These are phyloP conservation scores for Pythium pyrilobum DNA, from an alignment of 352 stramenopile genomes.

Conservation along the genomic window DNA sequence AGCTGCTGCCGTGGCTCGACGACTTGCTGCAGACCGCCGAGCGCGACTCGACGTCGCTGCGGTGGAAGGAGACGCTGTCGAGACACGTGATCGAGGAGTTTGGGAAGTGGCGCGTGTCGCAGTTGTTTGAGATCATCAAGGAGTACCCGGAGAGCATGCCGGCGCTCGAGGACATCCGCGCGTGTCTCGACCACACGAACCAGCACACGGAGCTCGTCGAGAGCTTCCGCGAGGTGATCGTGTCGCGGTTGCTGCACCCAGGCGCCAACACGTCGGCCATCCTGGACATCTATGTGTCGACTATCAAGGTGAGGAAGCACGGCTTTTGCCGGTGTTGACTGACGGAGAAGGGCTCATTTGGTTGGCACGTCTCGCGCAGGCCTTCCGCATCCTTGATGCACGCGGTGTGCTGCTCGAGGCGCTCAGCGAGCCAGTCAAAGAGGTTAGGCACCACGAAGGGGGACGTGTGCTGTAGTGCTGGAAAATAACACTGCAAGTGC, in stretches of 20 bases:
- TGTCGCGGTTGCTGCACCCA: conserved; percentile 90
- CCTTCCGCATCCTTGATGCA: conserved; percentile 91
- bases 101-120: conserved; percentile 72
- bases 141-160: conserved; percentile 93
- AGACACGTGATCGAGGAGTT: conserved; percentile 56
- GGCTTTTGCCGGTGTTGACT: too few relatives aligned
- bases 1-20: conserved; percentile 58
- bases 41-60: conserved; percentile 3
- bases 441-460: conserved; percentile 24
- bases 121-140: conserved; percentile 97
- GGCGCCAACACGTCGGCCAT: conserved; percentile 95
- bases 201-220: conserved; percentile 78
- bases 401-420: conserved; percentile 90
- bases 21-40: conserved; percentile 29
- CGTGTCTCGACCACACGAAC: conserved; percentile 79
- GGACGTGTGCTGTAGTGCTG: neutral
- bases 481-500: neutral
- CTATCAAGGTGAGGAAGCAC: conserved; percentile 92
- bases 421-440: conserved; percentile 58
- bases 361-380: too few relatives aligned
- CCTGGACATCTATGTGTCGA: conserved; percentile 97
- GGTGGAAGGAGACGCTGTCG: conserved; percentile 46
- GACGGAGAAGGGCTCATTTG: too few relatives aligned
- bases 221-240: conserved; percentile 73
- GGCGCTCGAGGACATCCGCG: conserved; percentile 59